Conservation (phyloP, 495 filamentous ascomycete genomes). For the Bryoglossum gracile region DNA sequence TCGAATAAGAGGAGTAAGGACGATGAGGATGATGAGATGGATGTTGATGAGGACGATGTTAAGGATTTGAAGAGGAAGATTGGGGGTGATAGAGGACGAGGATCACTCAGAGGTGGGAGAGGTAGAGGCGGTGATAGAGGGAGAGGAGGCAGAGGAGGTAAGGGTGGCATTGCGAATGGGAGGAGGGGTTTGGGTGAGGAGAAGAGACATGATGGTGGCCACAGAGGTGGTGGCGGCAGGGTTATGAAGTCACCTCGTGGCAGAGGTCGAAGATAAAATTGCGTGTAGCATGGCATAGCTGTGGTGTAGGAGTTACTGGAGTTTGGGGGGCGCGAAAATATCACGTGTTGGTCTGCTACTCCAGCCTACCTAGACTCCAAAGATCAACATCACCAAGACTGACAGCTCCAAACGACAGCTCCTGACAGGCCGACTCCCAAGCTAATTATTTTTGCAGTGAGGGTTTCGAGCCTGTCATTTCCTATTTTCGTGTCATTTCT, state of each 20-base stretch:
- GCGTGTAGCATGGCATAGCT: not conserved
- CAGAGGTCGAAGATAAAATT: slow-evolving; percentile 15
- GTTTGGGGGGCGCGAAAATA: not conserved
- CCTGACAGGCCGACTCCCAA: not conserved
- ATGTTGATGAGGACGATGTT: slow-evolving; percentile 57
- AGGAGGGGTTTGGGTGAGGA: slow-evolving; percentile 42
- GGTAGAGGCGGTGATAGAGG: slow-evolving; percentile 19
- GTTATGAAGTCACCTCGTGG: slow-evolving; percentile 33
- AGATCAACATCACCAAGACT: not conserved
- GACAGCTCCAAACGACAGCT: not conserved
- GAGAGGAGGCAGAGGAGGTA: slow-evolving; percentile 27
- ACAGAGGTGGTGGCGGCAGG: slow-evolving; percentile 15
- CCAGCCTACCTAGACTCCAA: no score
- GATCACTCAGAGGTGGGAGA: slow-evolving; percentile 34
- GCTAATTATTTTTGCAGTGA: not conserved
- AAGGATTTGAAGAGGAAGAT: slow-evolving; percentile 41
- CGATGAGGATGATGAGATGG: slow-evolving; percentile 57
- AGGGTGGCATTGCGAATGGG: slow-evolving; percentile 37
- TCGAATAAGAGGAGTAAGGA: slow-evolving; percentile 56
- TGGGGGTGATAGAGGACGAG: slow-evolving; percentile 22
- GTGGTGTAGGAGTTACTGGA: not conserved
- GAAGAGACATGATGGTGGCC: slow-evolving; percentile 34
- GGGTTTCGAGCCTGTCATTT: not conserved
- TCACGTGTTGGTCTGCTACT: not conserved
- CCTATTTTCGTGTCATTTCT: no score